A percentile compares a stretch with the other conserved stretches of the same genome.
Conservation (phyloP, 495 filamentous ascomycete species). For the Aspergillus mulundensis region DNA sequence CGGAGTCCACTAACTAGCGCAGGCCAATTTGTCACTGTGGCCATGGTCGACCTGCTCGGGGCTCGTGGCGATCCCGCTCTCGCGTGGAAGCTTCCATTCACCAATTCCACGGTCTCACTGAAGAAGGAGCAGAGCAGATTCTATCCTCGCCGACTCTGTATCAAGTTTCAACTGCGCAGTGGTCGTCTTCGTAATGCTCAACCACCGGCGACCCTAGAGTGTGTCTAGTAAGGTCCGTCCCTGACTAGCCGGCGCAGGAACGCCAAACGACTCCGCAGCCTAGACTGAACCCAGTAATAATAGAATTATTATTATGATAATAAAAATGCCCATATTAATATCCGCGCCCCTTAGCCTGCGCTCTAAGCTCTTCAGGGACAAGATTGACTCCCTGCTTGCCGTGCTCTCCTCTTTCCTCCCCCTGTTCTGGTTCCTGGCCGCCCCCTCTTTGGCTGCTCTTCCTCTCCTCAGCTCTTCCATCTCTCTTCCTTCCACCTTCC, state of each 20-base stretch:
- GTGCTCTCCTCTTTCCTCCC: slow-evolving; percentile 1
- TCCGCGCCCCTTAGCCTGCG: slow-evolving; percentile 12
- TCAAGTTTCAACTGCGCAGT: too few relatives aligned
- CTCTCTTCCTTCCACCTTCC: slow-evolving; percentile 10
- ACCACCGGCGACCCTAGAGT: too few relatives aligned
- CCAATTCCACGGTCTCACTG: background rate
- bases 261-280: slow-evolving; percentile 16
- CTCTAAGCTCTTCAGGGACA: slow-evolving; percentile 17
- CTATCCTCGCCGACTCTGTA: too few relatives aligned
- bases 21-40: background rate
- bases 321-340: slow-evolving; percentile 4
- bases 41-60: background rate
- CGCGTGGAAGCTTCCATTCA: background rate
- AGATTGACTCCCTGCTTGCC: slow-evolving; percentile 20
- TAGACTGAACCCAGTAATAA: slow-evolving; percentile 3
- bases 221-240: slow-evolving; percentile 9
- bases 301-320: slow-evolving; percentile 3
- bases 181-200: too few relatives aligned
- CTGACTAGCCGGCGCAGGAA: slow-evolving; percentile 23
- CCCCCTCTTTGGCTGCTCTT: slow-evolving; percentile 8
- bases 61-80: background rate
- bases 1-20: background rate
- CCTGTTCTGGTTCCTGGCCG: slow-evolving; percentile 1
- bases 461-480: slow-evolving; percentile 4
- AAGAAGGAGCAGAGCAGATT: background rate